These are phyloP conservation scores for Sparassis latifolia DNA, from an alignment of 1,284 basidiomycete genomes.

Conservation along the genomic window DNA sequence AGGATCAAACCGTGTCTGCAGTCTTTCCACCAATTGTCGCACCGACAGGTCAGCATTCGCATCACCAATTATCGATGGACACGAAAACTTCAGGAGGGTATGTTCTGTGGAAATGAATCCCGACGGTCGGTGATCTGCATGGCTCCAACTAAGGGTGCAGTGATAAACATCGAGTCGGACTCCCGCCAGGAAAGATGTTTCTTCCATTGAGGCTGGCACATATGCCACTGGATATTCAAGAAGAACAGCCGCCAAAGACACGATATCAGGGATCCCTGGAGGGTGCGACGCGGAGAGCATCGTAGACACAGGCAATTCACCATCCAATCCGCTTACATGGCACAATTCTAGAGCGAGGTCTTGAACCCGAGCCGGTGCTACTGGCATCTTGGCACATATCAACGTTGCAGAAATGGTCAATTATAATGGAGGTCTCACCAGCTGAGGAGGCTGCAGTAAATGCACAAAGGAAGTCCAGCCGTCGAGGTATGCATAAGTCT, in stretches of 20 bases:
- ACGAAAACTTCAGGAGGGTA: conserved; percentile 36
- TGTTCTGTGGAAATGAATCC: conserved; percentile 12
- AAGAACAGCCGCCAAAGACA: conserved; percentile 47
- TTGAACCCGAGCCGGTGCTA: neutral
- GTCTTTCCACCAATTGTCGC: conserved; percentile 9
- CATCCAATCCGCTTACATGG: conserved; percentile 1
- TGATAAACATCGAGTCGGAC: conserved; percentile 44
- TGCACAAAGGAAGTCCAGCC: conserved; percentile 7
- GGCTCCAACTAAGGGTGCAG: conserved; percentile 18
- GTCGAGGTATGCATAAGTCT: neutral
- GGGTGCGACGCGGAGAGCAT: conserved; percentile 1
- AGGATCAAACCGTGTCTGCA: conserved; percentile 8
- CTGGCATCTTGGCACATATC: neutral
- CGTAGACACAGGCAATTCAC: conserved; percentile 2
- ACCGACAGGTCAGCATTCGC: conserved; percentile 15
- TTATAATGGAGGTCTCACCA: conserved; percentile 5
- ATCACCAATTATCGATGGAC: conserved; percentile 25
- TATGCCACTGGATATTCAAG: conserved; percentile 57
- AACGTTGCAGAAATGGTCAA: neutral
- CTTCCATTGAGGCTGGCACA: conserved; percentile 29
- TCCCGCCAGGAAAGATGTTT: conserved; percentile 33
- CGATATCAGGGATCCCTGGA: conserved; percentile 14
- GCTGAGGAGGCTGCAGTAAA: conserved; percentile 1
- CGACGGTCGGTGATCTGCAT: neutral
- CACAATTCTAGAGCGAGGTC: conserved; percentile 1